These are phyloP conservation scores for Cantharellus anzutake DNA, from an alignment of 768 basidiomycete genomes.

Conservation along the genomic window DNA sequence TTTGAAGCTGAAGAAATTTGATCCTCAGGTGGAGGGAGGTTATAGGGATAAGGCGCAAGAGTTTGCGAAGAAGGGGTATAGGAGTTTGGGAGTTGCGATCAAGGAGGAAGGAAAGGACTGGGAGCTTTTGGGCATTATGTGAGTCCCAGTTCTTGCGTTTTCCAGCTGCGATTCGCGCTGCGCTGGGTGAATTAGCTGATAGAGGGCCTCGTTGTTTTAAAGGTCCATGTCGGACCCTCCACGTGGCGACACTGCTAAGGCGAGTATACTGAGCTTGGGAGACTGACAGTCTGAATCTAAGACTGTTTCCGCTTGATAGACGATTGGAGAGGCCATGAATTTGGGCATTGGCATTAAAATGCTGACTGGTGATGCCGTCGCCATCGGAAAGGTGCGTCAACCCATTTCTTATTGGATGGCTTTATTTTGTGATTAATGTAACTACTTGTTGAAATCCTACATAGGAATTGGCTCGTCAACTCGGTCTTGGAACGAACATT, in stretches of 20 bases:
- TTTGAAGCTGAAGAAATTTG: constrained; percentile 22
- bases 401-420: background rate
- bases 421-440: background rate
- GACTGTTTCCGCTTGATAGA: constrained; percentile 11
- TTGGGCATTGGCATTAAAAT: constrained; percentile 31
- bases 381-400: background rate
- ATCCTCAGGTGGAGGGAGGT: constrained; percentile 16
- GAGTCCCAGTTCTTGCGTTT: constrained; percentile 3
- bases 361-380: constrained; percentile 31
- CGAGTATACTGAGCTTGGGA: constrained; percentile 9
- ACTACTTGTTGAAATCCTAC: constrained; percentile 19
- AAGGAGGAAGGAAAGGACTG: constrained; percentile 25
- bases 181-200: background rate
- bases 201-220: background rate
- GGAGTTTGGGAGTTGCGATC: constrained; percentile 27
- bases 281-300: background rate
- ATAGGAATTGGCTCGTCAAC: constrained; percentile 27
- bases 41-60: constrained; percentile 21
- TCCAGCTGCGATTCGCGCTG: background rate
- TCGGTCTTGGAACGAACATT: constrained; percentile 27
- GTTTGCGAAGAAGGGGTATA: constrained; percentile 27
- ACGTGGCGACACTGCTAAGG: constrained; percentile 23
- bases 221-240: constrained; percentile 23
- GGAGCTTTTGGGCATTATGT: constrained; percentile 26
- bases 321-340: constrained; percentile 24